Evolutionary conservation across 2,329 filamentous ascomycete genomes (phyloP).

Genomic region (Hortaea sp.): DNA sequence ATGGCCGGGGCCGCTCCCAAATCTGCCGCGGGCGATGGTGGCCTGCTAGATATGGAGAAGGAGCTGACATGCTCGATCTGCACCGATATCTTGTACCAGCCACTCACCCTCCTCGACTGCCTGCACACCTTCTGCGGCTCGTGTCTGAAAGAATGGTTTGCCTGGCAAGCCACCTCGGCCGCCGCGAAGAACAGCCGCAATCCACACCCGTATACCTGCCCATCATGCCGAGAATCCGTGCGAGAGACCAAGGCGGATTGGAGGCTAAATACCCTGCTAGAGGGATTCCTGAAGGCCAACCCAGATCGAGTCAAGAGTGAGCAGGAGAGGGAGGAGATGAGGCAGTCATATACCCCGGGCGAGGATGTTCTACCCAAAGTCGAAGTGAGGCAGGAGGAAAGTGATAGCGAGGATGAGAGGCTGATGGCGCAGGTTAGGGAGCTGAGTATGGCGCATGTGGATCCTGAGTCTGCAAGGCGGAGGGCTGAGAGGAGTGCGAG

Average conservation of each 20-base stretch:
- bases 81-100: constrained; percentile 55
- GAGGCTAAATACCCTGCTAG: constrained; percentile 76
- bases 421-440: constrained; percentile 62
- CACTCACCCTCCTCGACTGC: constrained; percentile 30
- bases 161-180: constrained; percentile 58
- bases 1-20: no score
- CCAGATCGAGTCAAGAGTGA: constrained; percentile 61
- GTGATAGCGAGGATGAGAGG: constrained; percentile 50
- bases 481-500: constrained; percentile 9
- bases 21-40: background rate
- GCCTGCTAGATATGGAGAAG: constrained; percentile 62
- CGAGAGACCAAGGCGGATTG: constrained; percentile 85
- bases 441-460: constrained; percentile 61
- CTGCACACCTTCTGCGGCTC: constrained; percentile 76
- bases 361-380: constrained; percentile 66
- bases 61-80: constrained; percentile 60
- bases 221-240: constrained; percentile 78
- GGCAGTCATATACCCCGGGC: constrained; percentile 65
- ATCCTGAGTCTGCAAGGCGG: constrained; percentile 17
- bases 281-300: constrained; percentile 75
- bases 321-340: constrained; percentile 67
- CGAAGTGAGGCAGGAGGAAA: constrained; percentile 44
- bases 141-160: constrained; percentile 94
- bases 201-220: constrained; percentile 67
- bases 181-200: constrained; percentile 28